A percentile compares a stretch with the other conserved stretches of the same genome.
These are phyloP conservation scores for Pichia sp. DNA, from an alignment of 1,139 yeast species.

Conservation along the genomic window DNA sequence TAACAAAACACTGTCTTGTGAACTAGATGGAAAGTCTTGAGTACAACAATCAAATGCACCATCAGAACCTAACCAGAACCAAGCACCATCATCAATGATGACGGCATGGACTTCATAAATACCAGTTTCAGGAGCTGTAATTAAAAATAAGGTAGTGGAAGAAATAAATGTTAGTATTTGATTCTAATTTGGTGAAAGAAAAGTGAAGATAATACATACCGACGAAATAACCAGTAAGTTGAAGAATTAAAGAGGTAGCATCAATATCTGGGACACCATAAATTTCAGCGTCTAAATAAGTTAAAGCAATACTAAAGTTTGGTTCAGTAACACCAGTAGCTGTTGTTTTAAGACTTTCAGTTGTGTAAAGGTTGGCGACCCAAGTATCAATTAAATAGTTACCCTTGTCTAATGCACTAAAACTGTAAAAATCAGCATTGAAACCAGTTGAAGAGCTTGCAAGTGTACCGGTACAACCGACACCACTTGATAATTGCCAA, in stretches of 20 bases:
- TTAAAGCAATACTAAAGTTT: background rate
- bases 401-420: too few relatives aligned
- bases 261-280: background rate
- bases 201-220: background rate
- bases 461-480: conserved; percentile 1
- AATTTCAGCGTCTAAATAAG: background rate
- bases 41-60: conserved; percentile 31
- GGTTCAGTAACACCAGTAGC: background rate
- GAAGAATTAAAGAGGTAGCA: background rate
- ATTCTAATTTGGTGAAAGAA: background rate
- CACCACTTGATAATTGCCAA: too few relatives aligned
- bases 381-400: too few relatives aligned
- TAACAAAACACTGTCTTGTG: conserved; percentile 1
- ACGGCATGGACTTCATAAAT: conserved; percentile 8
- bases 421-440: conserved; percentile 5
- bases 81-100: conserved; percentile 27
- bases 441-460: conserved; percentile 6
- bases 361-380: conserved; percentile 1
- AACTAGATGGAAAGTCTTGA: background rate
- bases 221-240: background rate
- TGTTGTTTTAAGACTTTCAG: background rate
- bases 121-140: conserved; percentile 23
- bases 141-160: background rate
- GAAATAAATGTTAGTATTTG: background rate
- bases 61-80: conserved; percentile 33